These are phyloP conservation scores for Diaporthe ampelina DNA, from an alignment of 2,329 filamentous ascomycete genomes.

Conservation along the genomic window DNA sequence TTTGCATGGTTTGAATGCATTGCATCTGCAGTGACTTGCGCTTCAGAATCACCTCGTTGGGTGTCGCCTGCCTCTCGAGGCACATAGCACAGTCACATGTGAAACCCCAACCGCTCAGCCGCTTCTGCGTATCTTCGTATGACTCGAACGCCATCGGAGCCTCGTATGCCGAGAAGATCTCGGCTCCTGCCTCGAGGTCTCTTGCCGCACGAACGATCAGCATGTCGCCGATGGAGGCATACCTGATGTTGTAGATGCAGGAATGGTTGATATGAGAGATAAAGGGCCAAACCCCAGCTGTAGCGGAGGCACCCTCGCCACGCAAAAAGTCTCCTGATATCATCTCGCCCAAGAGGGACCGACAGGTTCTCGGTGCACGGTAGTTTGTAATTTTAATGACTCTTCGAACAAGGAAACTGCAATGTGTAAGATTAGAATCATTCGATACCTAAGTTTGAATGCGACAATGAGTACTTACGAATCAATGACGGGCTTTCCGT, in stretches of 20 bases:
- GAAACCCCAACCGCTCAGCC: neutral
- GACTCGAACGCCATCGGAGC: accelerated
- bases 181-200: neutral
- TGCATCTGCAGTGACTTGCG: neutral
- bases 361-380: accelerated
- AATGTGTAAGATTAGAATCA: neutral
- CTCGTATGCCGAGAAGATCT: neutral
- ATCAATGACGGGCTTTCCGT: neutral
- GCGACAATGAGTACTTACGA: neutral
- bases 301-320: neutral
- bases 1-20: neutral
- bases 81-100: neutral
- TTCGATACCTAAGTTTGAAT: neutral
- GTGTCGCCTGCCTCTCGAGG: neutral
- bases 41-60: neutral
- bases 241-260: neutral
- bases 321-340: no score
- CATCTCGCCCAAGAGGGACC: accelerated
- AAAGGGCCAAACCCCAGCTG: neutral
- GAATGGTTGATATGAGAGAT: neutral
- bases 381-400: neutral
- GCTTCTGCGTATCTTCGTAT: neutral
- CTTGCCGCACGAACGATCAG: neutral
- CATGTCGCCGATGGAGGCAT: neutral
- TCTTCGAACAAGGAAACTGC: neutral